Conservation (phyloP, 2,329 filamentous ascomycete genomes). For the Tympanopsis confertula region DNA sequence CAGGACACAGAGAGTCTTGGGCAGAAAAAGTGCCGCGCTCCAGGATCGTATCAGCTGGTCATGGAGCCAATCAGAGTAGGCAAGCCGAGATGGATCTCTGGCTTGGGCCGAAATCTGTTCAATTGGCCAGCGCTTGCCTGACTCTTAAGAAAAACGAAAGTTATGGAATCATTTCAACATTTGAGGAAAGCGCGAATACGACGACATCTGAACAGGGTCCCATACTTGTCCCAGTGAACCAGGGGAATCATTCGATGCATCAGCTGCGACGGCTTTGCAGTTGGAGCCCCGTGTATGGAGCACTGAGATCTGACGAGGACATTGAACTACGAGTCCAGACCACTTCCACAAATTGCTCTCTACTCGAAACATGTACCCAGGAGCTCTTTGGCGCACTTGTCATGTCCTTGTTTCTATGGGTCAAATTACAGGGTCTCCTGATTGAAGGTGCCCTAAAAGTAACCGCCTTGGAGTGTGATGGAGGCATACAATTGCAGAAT, state of each 20-base stretch:
- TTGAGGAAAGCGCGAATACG: neutral
- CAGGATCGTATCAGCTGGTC: neutral
- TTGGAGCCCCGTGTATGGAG: neutral
- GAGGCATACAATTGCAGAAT: neutral
- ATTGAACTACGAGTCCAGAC: neutral
- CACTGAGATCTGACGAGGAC: neutral
- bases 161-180: neutral
- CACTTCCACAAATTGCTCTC: slow-evolving; percentile 1
- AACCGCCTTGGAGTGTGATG: neutral
- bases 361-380: slow-evolving; percentile 6
- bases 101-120: neutral
- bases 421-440: neutral
- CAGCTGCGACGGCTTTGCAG: neutral
- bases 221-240: too few relatives aligned
- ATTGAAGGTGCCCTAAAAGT: neutral
- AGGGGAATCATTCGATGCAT: neutral
- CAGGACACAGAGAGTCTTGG: too few relatives aligned
- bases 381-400: slow-evolving; percentile 6
- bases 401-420: neutral
- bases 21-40: neutral
- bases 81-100: neutral
- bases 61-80: neutral
- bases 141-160: neutral
- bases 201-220: too few relatives aligned
- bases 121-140: neutral